Evolutionary conservation across 257 asterid genomes (phyloP), one percentile per base, ranked within the genome.

Genomic region (Gardenia jasminoides): DNA sequence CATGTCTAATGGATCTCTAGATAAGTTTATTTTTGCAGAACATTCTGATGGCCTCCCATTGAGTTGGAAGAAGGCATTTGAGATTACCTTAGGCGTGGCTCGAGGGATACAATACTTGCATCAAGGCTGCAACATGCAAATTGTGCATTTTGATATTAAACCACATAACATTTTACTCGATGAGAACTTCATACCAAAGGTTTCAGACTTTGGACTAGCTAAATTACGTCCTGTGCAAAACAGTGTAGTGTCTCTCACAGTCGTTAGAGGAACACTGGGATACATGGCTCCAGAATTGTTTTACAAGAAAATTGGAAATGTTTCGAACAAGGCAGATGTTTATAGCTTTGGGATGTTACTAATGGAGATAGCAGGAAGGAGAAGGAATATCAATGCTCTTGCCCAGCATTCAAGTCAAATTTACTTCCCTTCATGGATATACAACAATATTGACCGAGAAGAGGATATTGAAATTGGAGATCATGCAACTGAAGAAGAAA

Each of bases 81-180:
- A 59, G 30, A 59, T 59, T 1, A 15, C 39, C 11, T 26, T 1
- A 0, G 39, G 39, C 2, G 41, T 64, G 12, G 68, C 68, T 26
- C 39, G 39, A 3, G 68, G 68, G 20, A 64, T 64, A 10, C 20
- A 64, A 11, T 64, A 64, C 68, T 64, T 64, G 41, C 68, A 64
- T 28, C 68, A 26, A 11, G 68, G 68, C 8, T 64, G 41, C 41
- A 64, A 64, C 39, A 64, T 28, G 68, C 68, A 64, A 64, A 64
- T 64, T 64, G 13, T 64, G 7, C 41, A 26, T 13, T 64, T 64
- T 26, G 41, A 64, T 13, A 64, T 64, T 19, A 64, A 83, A 61
- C 86, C 86, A 11, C 84, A 80, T 24, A 83, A 83, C 22, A 73
- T 83, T 19, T 82, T 83, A 19, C 79, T 83, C 5, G 87, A 83